These are phyloP conservation scores for Fusarium sambucinum DNA, from an alignment of 2,329 filamentous ascomycete genomes.

Conservation along the genomic window DNA sequence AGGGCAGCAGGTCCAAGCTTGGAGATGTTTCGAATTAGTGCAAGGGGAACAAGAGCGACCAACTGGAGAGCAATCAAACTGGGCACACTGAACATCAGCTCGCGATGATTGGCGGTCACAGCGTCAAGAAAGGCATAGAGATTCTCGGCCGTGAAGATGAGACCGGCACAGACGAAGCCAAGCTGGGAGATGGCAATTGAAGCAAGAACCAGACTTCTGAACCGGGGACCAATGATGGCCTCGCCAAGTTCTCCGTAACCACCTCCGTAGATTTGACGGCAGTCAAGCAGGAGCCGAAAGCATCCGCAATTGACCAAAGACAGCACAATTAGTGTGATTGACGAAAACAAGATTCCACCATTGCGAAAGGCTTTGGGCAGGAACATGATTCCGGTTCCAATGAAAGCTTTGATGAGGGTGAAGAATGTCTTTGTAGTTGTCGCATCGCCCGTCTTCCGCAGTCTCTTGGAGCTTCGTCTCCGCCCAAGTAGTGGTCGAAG, in stretches of 20 bases:
- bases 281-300: slow-evolving; percentile 78
- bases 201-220: slow-evolving; percentile 74
- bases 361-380: slow-evolving; percentile 83
- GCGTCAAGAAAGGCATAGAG: slow-evolving; percentile 75
- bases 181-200: slow-evolving; percentile 81
- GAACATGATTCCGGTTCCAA: slow-evolving; percentile 86
- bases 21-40: slow-evolving; percentile 79
- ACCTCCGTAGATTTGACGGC: slow-evolving; percentile 72
- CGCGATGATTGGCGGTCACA: slow-evolving; percentile 62
- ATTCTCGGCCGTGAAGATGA: slow-evolving; percentile 84
- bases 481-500: slow-evolving; percentile 66
- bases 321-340: slow-evolving; percentile 73
- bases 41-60: slow-evolving; percentile 72
- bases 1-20: slow-evolving; percentile 78
- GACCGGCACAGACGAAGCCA: slow-evolving; percentile 81
- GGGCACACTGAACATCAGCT: slow-evolving; percentile 63
- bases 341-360: slow-evolving; percentile 81
- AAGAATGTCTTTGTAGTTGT: slow-evolving; percentile 81
- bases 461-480: slow-evolving; percentile 62
- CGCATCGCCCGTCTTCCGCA: slow-evolving; percentile 68
- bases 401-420: slow-evolving; percentile 81
- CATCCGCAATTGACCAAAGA: slow-evolving; percentile 76
- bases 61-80: slow-evolving; percentile 75
- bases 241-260: slow-evolving; percentile 81
- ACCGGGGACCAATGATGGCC: slow-evolving; percentile 71